Base-by-base conservation (phyloP, 345 rosid species). In the Citrus sinensis region DNA sequence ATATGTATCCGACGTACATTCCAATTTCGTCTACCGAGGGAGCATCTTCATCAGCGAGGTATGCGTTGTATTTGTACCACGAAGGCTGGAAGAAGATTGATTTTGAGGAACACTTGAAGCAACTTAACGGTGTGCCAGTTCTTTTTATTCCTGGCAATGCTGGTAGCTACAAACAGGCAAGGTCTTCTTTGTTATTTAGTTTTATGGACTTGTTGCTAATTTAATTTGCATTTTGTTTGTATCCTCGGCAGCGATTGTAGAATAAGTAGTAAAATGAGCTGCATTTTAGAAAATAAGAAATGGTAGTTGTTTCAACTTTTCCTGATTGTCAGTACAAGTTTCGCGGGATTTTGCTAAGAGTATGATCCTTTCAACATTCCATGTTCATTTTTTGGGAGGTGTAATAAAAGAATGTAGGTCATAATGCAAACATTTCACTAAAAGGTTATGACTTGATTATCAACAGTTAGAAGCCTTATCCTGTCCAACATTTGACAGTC, bases 81-180 rank as follows among this genome's bases (percentile, higher is more conserved):
- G 99, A 96, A 89, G 98, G 99, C 1, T 96, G 99, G 99, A 91
- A 86, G 81, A 96, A 90, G 88, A 96, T 96, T 65, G 97, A 96
- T 74, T 91, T 88, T 70, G 79, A 78, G 73, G 94, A 92, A 67
- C 98, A 91, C 79, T 79, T 94, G 29, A 90, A 89, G 90, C 90
- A 90, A 81, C 97, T 96, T 54, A 90, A 78, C 65, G 99, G 99
- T n/a, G 88, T 96, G 66, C 99, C 99, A 0, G 90, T 94, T 80
- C 99, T 96, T 81, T 96, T 94, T 73, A 89, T 96, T 76, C 99
- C 99, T 5, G 99, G 99, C 22, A 96, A 96, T 74, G 93, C 97
- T 0, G 99, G 99, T 76, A 94, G 98, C 90, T 96, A 88, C 87
- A 96, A 96, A 85, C 98, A 94, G 97, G 99, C 82, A 82, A 79